phyloP scores from a whole-genome alignment of 148 eudicot species.

The Rhododendron mucronatum region DNA sequence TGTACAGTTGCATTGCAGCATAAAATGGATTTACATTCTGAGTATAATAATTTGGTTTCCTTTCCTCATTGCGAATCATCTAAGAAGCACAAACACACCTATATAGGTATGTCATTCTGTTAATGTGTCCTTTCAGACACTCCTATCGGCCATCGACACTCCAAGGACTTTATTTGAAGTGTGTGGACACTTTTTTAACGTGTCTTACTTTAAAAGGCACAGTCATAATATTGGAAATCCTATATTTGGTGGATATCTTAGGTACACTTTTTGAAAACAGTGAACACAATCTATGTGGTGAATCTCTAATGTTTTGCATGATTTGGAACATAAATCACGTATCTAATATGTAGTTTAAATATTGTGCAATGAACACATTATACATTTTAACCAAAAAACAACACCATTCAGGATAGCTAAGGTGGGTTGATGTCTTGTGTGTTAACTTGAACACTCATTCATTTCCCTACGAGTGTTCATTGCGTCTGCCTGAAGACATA shows the following conservation, averaged over 20 bases:
- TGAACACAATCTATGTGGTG: neutral
- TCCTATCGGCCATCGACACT: neutral
- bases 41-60: neutral
- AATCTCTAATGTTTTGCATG: neutral
- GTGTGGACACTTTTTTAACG: neutral
- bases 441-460: too few relatives aligned
- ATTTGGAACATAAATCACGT: neutral
- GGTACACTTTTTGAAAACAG: neutral
- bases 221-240: neutral
- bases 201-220: neutral
- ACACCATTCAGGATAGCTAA: neutral
- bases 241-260: neutral
- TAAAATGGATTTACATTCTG: too few relatives aligned
- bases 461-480: too few relatives aligned
- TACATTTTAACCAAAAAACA: neutral
- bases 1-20: constrained; percentile 1
- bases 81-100: neutral
- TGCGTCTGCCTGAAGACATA: too few relatives aligned
- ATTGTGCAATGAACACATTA: neutral
- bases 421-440: too few relatives aligned
- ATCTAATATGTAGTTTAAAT: neutral
- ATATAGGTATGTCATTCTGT: neutral
- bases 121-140: neutral
- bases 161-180: neutral
- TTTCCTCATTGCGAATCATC: neutral